Conservation (phyloP, 2,329 filamentous ascomycete species). For the Chaetothyriales sp. region DNA sequence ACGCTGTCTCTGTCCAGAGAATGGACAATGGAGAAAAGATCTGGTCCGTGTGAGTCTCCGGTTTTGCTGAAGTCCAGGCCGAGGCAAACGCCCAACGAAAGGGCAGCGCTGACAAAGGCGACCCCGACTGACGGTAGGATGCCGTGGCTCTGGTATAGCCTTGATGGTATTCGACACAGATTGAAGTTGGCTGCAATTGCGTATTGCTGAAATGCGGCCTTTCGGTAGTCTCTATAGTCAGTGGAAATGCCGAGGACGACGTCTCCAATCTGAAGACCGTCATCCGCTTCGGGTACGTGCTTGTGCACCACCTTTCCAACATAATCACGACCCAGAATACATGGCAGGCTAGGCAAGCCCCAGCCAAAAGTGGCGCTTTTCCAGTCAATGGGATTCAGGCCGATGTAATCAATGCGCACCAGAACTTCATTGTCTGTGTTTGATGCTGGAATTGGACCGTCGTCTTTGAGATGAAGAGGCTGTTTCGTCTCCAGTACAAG, state of each 20-base stretch:
- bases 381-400: constrained; percentile 66
- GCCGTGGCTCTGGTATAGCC: not conserved
- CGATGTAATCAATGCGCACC: constrained; percentile 32
- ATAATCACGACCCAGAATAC: constrained; percentile 57
- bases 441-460: not conserved
- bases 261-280: not conserved
- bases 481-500: not conserved
- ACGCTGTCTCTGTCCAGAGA: constrained; percentile 35
- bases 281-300: not conserved
- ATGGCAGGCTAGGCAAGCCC: constrained; percentile 53
- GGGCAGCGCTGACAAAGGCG: constrained; percentile 54
- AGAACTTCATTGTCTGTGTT: constrained; percentile 8
- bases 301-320: constrained; percentile 47
- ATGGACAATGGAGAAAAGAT: constrained; percentile 42
- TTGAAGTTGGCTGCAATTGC: constrained; percentile 53
- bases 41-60: constrained; percentile 37
- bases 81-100: constrained; percentile 56
- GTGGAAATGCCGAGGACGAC: constrained; percentile 52
- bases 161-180: constrained; percentile 44
- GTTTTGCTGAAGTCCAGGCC: constrained; percentile 50
- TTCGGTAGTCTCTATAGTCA: constrained; percentile 59
- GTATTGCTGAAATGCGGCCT: constrained; percentile 60
- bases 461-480: not conserved
- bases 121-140: constrained; percentile 41
- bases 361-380: constrained; percentile 59